Conservation (phyloP, 768 basidiomycete species). For the Coprinopsis cinerea region DNA sequence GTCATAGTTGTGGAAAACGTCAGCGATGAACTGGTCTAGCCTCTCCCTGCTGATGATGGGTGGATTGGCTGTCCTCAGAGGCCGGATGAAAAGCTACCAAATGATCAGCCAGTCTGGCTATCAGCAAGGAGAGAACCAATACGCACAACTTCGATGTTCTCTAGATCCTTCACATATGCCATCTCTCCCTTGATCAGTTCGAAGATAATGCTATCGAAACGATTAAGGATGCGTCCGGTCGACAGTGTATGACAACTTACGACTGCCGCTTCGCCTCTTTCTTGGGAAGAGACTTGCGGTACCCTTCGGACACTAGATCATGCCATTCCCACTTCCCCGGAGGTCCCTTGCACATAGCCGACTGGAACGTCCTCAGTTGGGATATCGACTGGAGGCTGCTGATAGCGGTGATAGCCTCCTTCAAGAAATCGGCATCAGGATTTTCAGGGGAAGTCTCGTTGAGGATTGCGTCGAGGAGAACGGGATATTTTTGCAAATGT, state of each 20-base stretch:
- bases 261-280: constrained; percentile 51
- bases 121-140: not conserved
- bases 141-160: constrained; percentile 75
- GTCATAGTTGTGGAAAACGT: constrained; percentile 85
- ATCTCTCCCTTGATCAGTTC: constrained; percentile 96
- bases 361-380: constrained; percentile 85
- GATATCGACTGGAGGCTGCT: constrained; percentile 75
- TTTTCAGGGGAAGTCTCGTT: constrained; percentile 78
- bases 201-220: constrained; percentile 67
- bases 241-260: constrained; percentile 41
- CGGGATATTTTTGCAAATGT: constrained; percentile 80
- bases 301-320: constrained; percentile 70
- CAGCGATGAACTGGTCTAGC: constrained; percentile 71
- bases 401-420: constrained; percentile 81
- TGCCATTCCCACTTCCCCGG: constrained; percentile 88
- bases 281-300: constrained; percentile 26
- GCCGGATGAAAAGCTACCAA: constrained; percentile 73
- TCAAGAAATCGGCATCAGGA: constrained; percentile 75
- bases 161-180: constrained; percentile 92
- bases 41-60: constrained; percentile 71
- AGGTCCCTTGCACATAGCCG: constrained; percentile 77
- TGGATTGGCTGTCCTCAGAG: constrained; percentile 67
- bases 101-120: not conserved
- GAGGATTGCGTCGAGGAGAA: constrained; percentile 79
- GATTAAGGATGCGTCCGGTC: not conserved